Conservation (phyloP, 495 filamentous ascomycete species). For the Aspergillus diversus region DNA sequence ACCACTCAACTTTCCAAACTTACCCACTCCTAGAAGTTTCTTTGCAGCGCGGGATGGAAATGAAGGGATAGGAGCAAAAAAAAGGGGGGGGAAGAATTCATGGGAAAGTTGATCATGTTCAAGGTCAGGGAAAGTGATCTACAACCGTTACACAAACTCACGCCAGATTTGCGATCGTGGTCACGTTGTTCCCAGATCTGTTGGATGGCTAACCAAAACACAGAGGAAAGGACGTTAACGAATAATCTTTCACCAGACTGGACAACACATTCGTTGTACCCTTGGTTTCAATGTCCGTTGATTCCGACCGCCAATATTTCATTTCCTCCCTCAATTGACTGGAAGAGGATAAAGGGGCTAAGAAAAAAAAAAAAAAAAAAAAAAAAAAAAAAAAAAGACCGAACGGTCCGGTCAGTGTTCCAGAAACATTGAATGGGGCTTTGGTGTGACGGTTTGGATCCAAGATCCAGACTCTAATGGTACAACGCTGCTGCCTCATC, state of each 20-base stretch:
- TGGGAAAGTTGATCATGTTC: neutral
- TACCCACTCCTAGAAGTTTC: neutral
- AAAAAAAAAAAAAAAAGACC: conserved; percentile 9
- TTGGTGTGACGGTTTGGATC: conserved; percentile 26
- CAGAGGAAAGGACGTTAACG: neutral
- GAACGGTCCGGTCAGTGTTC: conserved; percentile 22
- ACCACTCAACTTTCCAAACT: conserved; percentile 5
- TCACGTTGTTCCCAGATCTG: neutral
- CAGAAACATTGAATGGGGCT: conserved; percentile 29
- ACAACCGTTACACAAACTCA: conserved; percentile 13
- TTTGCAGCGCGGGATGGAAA: neutral
- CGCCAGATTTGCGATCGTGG: neutral
- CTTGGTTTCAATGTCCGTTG: conserved; percentile 14
- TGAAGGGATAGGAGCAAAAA: neutral
- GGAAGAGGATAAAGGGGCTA: conserved; percentile 2
- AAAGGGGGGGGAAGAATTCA: neutral
- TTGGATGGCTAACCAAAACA: neutral
- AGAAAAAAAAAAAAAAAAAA: conserved; percentile 8
- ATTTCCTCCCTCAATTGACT: neutral
- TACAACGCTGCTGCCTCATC: conserved; percentile 22
- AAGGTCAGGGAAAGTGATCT: neutral
- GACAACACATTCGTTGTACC: neutral
- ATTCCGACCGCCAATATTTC: conserved; percentile 19
- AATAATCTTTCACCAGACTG: neutral
- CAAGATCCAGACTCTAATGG: conserved; percentile 30